Evolutionary conservation across 2,329 filamentous ascomycete genomes (phyloP), one percentile per base, ranked within the genome.

Genomic region (Chalara sp.): DNA sequence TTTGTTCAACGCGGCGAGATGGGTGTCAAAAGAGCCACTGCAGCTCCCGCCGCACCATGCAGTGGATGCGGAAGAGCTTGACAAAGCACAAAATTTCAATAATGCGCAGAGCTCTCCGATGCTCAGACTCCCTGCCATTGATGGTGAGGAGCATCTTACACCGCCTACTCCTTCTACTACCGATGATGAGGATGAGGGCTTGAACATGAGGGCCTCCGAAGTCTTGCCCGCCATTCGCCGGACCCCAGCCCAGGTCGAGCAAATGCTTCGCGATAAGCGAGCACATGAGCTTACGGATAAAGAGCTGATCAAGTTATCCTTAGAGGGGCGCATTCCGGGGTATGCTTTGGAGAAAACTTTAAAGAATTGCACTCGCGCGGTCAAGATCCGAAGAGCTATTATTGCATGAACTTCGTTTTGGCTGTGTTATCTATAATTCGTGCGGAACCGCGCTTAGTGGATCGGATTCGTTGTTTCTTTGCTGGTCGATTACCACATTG

Each of bases 1-100:
- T 65, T 81, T 99, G 3, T 99, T 99, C 76, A 99, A 99, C 61
- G 92, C 90, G 10, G 93, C 93, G 12, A 81, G 93, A 61, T 96
- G 89, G 90, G 91, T 89, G 51, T 95, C 97, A 72, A 96, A 96
- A 71, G 92, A 97, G 54, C 86, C 91, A 32, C 68, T 75, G 21
- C 81, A 81, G 55, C 55, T 65, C 51, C 65, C 76, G 4, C 74
- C 80, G 2, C 76, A 78, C 44, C 79, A 80, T 57, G 73, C 71
- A 45, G 80, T 84, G 51, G 73, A 84, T 63, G 75, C 75, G 46
- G 77, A 76, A 52, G 80, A 86, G 59, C 75, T 88, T 10, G 79
- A 80, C 6, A 76, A 77, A 49, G 84, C 85, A 3, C 78, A 88
- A 58, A 76, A 72, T 52, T 84, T 85, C 72, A 85, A 84, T 64